phyloP scores from a whole-genome alignment of 352 stramenopile species.

The Globisporangium acanthophoron region DNA sequence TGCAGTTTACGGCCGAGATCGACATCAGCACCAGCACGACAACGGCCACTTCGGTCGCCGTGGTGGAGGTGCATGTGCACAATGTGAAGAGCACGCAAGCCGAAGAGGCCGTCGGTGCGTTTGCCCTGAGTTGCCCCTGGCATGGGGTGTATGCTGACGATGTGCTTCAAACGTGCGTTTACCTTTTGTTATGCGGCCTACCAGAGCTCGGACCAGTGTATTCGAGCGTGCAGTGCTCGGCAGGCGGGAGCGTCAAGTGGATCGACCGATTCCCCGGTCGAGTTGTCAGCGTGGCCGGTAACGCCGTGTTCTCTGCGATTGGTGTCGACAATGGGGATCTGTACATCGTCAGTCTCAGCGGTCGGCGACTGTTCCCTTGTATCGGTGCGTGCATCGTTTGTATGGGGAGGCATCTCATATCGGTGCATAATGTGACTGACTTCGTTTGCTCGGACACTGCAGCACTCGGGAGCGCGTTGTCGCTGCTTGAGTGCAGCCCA shows the following conservation, averaged over 20 bases:
- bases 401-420: background rate
- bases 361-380: slow-evolving; percentile 70
- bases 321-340: slow-evolving; percentile 62
- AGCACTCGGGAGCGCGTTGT: slow-evolving; percentile 62
- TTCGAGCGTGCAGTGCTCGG: slow-evolving; percentile 65
- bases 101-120: slow-evolving; percentile 45
- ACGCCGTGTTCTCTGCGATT: slow-evolving; percentile 56
- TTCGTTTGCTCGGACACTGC: background rate
- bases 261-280: slow-evolving; percentile 73
- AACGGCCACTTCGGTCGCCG: background rate
- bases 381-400: slow-evolving; percentile 37
- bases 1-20: slow-evolving; percentile 66
- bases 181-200: background rate
- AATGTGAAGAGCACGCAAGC: slow-evolving; percentile 42
- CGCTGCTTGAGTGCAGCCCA: slow-evolving; percentile 68
- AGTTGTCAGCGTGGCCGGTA: slow-evolving; percentile 50
- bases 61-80: slow-evolving; percentile 60
- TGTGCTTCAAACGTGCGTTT: background rate
- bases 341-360: slow-evolving; percentile 54
- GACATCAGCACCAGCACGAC: slow-evolving; percentile 13
- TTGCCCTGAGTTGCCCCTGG: background rate
- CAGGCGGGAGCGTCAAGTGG: slow-evolving; percentile 55
- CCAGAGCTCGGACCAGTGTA: slow-evolving; percentile 59
- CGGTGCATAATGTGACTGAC: slow-evolving; percentile 1
- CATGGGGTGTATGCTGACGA: no score